Evolutionary conservation across 306 rosid species (phyloP).

Genomic region (Cicer pinnatifidum): DNA sequence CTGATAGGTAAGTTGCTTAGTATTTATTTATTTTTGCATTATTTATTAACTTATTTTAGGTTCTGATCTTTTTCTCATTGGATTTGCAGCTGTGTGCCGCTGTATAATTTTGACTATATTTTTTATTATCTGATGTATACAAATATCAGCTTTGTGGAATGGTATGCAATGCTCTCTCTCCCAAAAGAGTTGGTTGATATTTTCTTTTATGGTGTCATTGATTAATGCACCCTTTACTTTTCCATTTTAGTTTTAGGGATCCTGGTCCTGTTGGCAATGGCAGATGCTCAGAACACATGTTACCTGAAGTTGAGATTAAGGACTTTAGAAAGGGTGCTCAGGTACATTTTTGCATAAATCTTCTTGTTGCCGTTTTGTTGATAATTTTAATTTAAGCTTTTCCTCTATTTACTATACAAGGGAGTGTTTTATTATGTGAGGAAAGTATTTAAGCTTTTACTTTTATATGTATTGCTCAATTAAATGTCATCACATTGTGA

Average conservation of each 20-base stretch:
- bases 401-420: not conserved
- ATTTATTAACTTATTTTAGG: conserved; percentile 22
- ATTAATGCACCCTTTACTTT: conserved; percentile 31
- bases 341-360: conserved; percentile 56
- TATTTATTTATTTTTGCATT: conserved; percentile 12
- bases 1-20: conserved; percentile 70
- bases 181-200: conserved; percentile 20
- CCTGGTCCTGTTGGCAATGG: conserved; percentile 99
- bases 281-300: conserved; percentile 85
- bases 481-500: conserved; percentile 33
- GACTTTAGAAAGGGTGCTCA: conserved; percentile 99
- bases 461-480: conserved; percentile 15
- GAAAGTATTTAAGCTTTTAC: not conserved
- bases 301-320: conserved; percentile 89
- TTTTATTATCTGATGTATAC: conserved; percentile 76
- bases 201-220: conserved; percentile 23
- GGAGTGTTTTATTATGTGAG: not conserved
- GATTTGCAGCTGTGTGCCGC: conserved; percentile 87
- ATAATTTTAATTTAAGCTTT: not conserved
- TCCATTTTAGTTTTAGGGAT: conserved; percentile 74
- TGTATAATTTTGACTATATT: conserved; percentile 78
- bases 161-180: conserved; percentile 58
- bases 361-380: not conserved
- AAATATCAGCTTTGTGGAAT: conserved; percentile 89
- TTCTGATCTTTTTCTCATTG: conserved; percentile 45